A percentile compares a stretch with the other conserved stretches of the same genome.
Conservation (phyloP, 768 basidiomycete genomes). For the Lactarius trivialis region DNA sequence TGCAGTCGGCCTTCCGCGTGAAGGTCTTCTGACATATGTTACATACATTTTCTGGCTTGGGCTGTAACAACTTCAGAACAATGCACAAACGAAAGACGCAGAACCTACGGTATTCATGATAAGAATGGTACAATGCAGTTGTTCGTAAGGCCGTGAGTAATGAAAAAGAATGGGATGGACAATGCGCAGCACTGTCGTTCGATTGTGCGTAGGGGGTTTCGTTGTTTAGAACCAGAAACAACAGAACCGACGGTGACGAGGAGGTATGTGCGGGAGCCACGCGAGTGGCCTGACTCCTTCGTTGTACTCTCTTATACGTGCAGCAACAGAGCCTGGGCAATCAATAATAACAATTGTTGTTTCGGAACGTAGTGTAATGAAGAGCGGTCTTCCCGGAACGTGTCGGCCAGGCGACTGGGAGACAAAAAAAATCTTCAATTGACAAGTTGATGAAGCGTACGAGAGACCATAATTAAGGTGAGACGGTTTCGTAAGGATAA, state of each 20-base stretch:
- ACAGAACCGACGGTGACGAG: constrained; percentile 10
- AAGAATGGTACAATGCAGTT: neutral
- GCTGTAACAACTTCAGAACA: constrained; percentile 5
- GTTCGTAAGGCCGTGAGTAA: constrained; percentile 14
- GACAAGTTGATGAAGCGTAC: neutral
- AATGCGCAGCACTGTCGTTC: constrained; percentile 21
- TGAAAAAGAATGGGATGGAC: constrained; percentile 7
- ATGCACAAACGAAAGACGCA: neutral
- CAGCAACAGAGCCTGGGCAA: neutral
- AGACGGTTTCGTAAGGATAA: constrained; percentile 5
- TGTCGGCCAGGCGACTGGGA: neutral
- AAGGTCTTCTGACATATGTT: constrained; percentile 43
- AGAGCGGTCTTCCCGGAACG: neutral
- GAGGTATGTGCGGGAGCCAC: neutral
- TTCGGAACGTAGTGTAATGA: neutral
- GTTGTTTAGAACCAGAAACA: constrained; percentile 21
- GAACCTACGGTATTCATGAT: constrained; percentile 13
- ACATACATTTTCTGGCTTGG: constrained; percentile 11
- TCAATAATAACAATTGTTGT: constrained; percentile 5
- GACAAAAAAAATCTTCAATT: neutral
- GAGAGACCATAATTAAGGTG: constrained; percentile 10
- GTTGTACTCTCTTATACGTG: constrained; percentile 13
- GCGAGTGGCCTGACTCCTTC: neutral
- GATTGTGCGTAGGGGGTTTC: neutral
- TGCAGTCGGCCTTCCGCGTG: constrained; percentile 51